These are phyloP conservation scores for Luzula sylvatica DNA, from an alignment of 176 grass and related monocot species.

Conservation along the genomic window DNA sequence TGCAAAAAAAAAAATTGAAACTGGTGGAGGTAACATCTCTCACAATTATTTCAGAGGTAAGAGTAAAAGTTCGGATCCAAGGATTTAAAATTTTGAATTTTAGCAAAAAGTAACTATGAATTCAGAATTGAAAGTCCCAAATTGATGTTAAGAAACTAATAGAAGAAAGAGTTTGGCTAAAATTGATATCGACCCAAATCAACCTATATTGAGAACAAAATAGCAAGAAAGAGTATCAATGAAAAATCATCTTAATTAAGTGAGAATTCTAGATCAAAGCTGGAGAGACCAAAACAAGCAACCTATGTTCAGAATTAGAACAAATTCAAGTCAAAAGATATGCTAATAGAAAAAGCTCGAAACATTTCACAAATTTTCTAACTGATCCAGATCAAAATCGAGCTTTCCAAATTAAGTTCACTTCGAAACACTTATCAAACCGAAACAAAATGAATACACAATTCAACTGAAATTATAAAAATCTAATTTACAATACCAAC, in stretches of 20 bases:
- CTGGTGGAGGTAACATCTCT: constrained; percentile 4
- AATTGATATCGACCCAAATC: background rate
- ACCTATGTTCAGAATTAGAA: too few species aligned
- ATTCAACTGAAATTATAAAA: too few species aligned
- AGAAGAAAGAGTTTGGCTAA: background rate
- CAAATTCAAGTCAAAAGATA: too few species aligned
- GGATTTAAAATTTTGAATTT: background rate
- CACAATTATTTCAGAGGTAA: background rate
- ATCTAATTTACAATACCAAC: too few species aligned
- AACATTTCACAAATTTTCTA: background rate
- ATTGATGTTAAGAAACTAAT: background rate
- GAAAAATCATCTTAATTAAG: too few species aligned
- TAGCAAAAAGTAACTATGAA: background rate
- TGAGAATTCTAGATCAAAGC: constrained; percentile 8
- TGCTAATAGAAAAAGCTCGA: background rate
- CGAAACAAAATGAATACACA: too few species aligned
- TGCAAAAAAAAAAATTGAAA: constrained; percentile 7
- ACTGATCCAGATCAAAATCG: too few species aligned
- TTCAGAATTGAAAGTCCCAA: background rate
- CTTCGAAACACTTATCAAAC: too few species aligned
- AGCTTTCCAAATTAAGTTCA: too few species aligned
- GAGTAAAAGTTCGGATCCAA: constrained; percentile 2
- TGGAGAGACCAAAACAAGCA: background rate
- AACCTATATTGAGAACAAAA: background rate
- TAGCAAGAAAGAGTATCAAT: background rate